Evolutionary conservation across 2,329 filamentous ascomycete genomes (phyloP), one percentile per base, ranked within the genome.

Genomic region (Talaromyces piceae): DNA sequence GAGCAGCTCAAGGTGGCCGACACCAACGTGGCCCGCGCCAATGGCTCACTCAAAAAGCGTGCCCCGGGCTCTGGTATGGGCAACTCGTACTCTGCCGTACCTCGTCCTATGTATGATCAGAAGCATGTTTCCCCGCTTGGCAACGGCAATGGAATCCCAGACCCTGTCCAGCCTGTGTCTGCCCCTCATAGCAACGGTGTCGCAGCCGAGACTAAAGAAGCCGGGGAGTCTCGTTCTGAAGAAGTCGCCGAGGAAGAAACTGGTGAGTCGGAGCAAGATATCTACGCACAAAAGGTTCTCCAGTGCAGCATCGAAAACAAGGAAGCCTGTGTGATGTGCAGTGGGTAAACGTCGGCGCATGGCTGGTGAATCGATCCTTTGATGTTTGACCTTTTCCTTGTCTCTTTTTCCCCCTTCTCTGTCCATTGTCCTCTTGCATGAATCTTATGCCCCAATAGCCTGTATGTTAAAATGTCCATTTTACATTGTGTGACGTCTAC

Each of bases 281-380:
- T 98, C 61, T 98, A 95, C 71, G 91, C 91, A 0, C 88, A 97
- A 61, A 88, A 91, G 53, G 91, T 88, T 13, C 76, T 98, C 67
- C 82, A 84, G 62, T 98, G 93, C 78, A 96, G 91, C 74, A 97
- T 98, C 70, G 91, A 97, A 67, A 96, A 97, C 77, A 89, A 86
- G 61, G 93, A 98, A 69, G 79, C 86, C 45, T 98, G 93, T 69
- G 69, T 95, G 58, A 97, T 98, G 93, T 98, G 93, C 83, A 94
- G 88, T 73, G 39, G 39, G 20, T 43, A 43, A 16, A 13, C n/a
- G n/a, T n/a, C n/a, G n/a, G n/a, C n/a, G n/a, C n/a, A n/a, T n/a
- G n/a, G n/a, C n/a, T n/a, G n/a, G n/a, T n/a, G n/a, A n/a, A n/a
- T n/a, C n/a, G n/a, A n/a, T n/a, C n/a, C n/a, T n/a, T n/a, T n/a